These are phyloP conservation scores for Beta macrorhiza DNA, from an alignment of 179 eudicot species.

Conservation along the genomic window DNA sequence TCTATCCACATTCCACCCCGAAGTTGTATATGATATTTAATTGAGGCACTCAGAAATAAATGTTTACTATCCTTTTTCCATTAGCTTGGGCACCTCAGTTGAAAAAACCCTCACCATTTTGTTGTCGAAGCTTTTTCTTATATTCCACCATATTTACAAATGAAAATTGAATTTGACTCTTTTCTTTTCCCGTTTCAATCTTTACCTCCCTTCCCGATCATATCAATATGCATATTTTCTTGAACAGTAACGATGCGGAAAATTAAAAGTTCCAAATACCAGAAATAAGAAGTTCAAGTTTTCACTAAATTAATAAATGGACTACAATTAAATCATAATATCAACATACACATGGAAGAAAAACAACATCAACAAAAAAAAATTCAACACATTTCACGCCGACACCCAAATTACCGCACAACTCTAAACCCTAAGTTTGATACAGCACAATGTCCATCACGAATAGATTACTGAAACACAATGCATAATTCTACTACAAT, in stretches of 20 bases:
- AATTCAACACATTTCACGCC: neutral
- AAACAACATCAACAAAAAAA: neutral
- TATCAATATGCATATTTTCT: neutral
- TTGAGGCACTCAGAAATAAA: neutral
- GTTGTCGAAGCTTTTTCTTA: neutral
- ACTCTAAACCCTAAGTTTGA: constrained; percentile 15
- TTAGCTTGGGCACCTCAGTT: neutral
- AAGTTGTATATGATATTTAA: neutral
- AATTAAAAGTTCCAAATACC: neutral
- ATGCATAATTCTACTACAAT: neutral
- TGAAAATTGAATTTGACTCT: neutral
- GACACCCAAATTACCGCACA: neutral
- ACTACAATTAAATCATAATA: neutral
- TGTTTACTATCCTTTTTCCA: neutral
- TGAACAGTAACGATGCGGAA: neutral
- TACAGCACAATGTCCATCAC: neutral
- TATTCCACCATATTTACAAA: neutral
- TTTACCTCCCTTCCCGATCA: neutral
- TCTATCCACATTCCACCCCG: neutral
- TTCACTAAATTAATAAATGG: neutral
- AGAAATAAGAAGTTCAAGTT: neutral
- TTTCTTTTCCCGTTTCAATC: neutral
- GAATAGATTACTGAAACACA: neutral
- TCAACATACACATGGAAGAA: neutral
- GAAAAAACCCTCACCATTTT: neutral